Evolutionary conservation across 805 yeast genomes (phyloP), one percentile per base, ranked within the genome.

Genomic region (Teunomyces atbi): DNA sequence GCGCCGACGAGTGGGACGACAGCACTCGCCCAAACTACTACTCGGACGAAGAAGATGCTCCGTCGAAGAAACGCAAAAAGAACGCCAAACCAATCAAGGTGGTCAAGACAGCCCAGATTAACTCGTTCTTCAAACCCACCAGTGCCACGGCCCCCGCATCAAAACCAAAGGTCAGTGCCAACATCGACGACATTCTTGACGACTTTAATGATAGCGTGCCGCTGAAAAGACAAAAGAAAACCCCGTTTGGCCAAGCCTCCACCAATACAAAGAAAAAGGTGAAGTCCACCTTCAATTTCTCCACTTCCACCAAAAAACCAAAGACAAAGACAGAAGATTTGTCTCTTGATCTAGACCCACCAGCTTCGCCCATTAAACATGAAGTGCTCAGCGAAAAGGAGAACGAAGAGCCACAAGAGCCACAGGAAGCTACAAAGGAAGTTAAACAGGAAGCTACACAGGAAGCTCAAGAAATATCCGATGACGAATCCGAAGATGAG

Each of bases 1-100:
- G 99, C 47, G 87, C 77, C 6, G 95, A 92, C 57, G 96, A 89
- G 49, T 89, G 96, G 91, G 95, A 83, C 48, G 75, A 71, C 33
- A 65, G 72, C 28, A 61, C 72, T 45, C 70, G 73, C 45, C 78
- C 76, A 36, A 68, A 73, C 44, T 79, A 78, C 56, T 77, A 76
- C 49, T 77, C 81, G n/a, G 85, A 80, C 35, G 86, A 79, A 28
- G 81, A 76, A 16, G 75, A 69, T 1, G 74, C 62, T 3, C 61
- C 62, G 12, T 61, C 60, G 7, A 53, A 41, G 5, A 57, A 53
- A 36, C 56, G 55, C 30, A 58, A 55, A 47, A 65, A 60, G 46
- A 60, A 52, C 52, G 62, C 61, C 56, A 71, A 64, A 56, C 72
- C 62, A 41, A 59, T 57, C 16, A 67, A 70, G 48, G 71, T 74